These are phyloP conservation scores for Oryza meyeriana DNA, from an alignment of 176 grass and related monocot species.

Conservation along the genomic window DNA sequence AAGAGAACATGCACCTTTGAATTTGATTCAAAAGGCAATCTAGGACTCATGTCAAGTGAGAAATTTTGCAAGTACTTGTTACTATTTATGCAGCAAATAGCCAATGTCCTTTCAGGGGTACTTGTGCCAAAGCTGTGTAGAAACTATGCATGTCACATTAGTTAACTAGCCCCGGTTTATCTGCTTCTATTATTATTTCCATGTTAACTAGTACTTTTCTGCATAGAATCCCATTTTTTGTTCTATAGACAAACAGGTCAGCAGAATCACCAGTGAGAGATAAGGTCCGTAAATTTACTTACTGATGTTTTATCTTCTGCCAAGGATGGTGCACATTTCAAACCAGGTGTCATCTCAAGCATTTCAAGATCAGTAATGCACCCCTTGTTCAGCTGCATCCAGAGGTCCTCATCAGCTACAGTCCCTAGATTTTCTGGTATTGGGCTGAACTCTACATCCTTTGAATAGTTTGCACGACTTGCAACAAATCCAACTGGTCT, in stretches of 20 bases:
- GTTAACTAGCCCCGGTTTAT: background rate
- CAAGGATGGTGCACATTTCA: conserved; percentile 32
- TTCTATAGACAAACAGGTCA: conserved; percentile 5
- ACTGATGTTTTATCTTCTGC: conserved; percentile 36
- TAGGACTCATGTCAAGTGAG: background rate
- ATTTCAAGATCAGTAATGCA: conserved; percentile 72
- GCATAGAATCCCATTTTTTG: background rate
- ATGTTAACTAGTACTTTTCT: background rate
- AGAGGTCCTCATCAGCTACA: conserved; percentile 66
- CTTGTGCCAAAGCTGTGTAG: background rate
- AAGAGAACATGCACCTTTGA: background rate
- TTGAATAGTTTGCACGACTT: conserved; percentile 47
- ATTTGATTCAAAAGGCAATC: background rate
- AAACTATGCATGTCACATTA: background rate
- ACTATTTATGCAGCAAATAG: background rate
- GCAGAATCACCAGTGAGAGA: background rate
- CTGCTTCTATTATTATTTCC: background rate
- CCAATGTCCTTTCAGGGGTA: background rate
- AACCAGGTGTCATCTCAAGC: conserved; percentile 70
- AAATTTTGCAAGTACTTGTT: background rate
- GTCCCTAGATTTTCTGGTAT: conserved; percentile 57
- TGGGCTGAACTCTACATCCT: conserved; percentile 56
- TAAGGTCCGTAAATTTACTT: conserved; percentile 24
- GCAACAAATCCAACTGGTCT: conserved; percentile 52
- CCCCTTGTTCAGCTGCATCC: conserved; percentile 78